phyloP scores from a whole-genome alignment of 1,139 yeast genomes.

The Nakaseomyces sp. region DNA sequence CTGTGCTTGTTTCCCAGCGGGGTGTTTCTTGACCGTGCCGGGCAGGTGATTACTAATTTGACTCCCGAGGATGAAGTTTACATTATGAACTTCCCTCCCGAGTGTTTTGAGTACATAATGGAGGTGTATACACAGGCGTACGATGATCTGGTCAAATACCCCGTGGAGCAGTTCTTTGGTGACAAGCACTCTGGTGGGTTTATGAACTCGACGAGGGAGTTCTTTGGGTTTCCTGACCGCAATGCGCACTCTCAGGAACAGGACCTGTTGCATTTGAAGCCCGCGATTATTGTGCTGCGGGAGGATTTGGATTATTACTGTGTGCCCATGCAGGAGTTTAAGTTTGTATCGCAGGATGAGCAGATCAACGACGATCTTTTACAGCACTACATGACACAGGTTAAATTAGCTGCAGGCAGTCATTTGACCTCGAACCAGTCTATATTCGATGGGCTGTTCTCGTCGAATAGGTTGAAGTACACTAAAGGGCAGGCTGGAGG shows the following conservation, averaged over 20 bases:
- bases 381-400: constrained; percentile 41
- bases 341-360: constrained; percentile 32
- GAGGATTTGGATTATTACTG: constrained; percentile 94
- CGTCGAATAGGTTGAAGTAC: constrained; percentile 30
- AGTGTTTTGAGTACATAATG: constrained; percentile 75
- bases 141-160: constrained; percentile 26
- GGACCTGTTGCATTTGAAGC: constrained; percentile 64
- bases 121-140: constrained; percentile 38
- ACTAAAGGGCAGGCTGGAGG: constrained; percentile 10
- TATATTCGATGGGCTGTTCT: constrained; percentile 63
- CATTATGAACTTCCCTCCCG: constrained; percentile 73
- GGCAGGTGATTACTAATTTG: constrained; percentile 65
- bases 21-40: constrained; percentile 65
- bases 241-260: constrained; percentile 34
- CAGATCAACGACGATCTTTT: constrained; percentile 23
- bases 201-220: constrained; percentile 1
- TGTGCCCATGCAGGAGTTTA: constrained; percentile 45
- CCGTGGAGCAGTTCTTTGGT: constrained; percentile 26
- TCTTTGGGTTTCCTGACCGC: constrained; percentile 12
- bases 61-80: constrained; percentile 69
- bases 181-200: constrained; percentile 6
- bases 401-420: constrained; percentile 66
- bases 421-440: constrained; percentile 45
- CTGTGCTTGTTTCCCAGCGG: constrained; percentile 87
- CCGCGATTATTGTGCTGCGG: constrained; percentile 83